A percentile compares a stretch with the other conserved stretches of the same genome.
Conservation (phyloP, 768 basidiomycete genomes). For the Naganishia vaughanmartiniae region DNA sequence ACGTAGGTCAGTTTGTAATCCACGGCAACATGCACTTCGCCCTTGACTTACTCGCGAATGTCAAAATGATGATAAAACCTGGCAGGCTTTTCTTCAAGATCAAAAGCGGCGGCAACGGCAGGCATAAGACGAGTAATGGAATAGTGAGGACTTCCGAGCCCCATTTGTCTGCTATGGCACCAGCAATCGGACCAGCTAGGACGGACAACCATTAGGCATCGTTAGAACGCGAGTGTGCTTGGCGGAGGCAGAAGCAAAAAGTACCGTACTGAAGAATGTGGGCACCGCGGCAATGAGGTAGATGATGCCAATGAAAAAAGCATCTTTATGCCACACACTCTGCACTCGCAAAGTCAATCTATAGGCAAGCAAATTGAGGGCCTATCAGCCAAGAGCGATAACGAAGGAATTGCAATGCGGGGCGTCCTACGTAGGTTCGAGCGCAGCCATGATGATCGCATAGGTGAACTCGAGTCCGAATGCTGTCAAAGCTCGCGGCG, state of each 20-base stretch:
- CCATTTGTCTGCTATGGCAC: constrained; percentile 38
- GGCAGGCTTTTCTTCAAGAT: constrained; percentile 34
- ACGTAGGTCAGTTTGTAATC: not conserved
- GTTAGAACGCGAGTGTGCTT: not conserved
- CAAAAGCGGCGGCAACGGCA: constrained; percentile 41
- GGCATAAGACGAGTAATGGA: constrained; percentile 32
- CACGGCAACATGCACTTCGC: not conserved
- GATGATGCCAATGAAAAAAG: constrained; percentile 39
- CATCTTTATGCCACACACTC: constrained; percentile 37
- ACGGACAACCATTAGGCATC: not conserved
- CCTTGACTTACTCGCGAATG: constrained; percentile 34
- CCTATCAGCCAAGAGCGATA: not conserved
- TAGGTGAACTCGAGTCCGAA: constrained; percentile 36
- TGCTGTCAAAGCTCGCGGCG: constrained; percentile 35
- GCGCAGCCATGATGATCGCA: constrained; percentile 35
- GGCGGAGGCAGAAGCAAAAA: not conserved
- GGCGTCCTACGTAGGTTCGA: constrained; percentile 34
- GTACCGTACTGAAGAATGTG: constrained; percentile 34
- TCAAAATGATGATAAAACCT: constrained; percentile 39
- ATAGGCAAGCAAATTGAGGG: not conserved
- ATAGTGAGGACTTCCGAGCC: constrained; percentile 39
- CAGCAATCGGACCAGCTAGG: constrained; percentile 35
- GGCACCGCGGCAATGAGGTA: constrained; percentile 42
- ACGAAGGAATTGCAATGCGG: not conserved
- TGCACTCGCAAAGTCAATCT: constrained; percentile 37